Evolutionary conservation across 805 yeast genomes (phyloP), one percentile per base, ranked within the genome.

Genomic region (Monosporozyma yasuniensis): DNA sequence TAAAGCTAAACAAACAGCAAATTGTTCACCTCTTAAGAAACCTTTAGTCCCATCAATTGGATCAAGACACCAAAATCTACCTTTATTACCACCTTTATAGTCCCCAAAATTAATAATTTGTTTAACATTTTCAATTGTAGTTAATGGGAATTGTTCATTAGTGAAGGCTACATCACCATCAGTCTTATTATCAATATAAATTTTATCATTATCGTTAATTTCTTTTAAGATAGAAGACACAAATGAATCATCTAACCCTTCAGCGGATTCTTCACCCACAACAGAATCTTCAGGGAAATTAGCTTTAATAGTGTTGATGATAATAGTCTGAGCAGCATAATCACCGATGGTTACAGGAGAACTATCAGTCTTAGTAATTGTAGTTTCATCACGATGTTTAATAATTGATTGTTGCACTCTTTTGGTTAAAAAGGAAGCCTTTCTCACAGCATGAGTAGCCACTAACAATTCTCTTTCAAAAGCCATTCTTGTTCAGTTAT

Each of bases 11-110:
- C 99, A 93, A 1, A 93, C 95, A 1, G 99, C 97, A 67, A 88
- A 93, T 64, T 93, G 99, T 56, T 90, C 97, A 44, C 96, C 95
- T 62, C 99, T 76, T 49, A 93, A 71, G 64, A 93, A 93, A 0
- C 99, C 99, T 65, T 83, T 93, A 19, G 99, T 93, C 7, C 99
- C 99, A 63, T 93, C 99, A 54, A 93, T 90, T 38, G 99, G 99
- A 63, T 93, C 99, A 61, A 93, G 71, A 0, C 97, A 96, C 99
- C 99, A 93, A 64, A 87, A 81, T 53, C 99, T 74, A 22, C 96
- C 95, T 35, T 67, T 72, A 30, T 69, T 57, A 4, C 97, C 96
- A 49, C 97, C 98, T 53, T 74, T 65, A 38, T 85, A 86, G 60
- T 78, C 75, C 45, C 99, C 99, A 52, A 74, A 69, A 63, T 89